These are phyloP conservation scores for Takashimella koratensis DNA, from an alignment of 1,284 basidiomycete species.

Conservation along the genomic window DNA sequence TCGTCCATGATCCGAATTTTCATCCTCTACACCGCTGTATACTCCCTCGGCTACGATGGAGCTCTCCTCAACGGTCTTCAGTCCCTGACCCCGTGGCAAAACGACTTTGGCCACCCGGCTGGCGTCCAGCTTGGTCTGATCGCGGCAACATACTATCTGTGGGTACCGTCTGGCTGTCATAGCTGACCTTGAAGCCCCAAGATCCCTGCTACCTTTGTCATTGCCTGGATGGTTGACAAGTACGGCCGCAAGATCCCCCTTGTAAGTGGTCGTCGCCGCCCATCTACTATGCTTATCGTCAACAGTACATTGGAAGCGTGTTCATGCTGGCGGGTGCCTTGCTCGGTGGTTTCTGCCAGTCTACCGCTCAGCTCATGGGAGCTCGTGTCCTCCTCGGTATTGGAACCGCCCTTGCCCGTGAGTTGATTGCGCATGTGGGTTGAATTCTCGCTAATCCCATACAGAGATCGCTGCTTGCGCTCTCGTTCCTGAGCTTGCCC, in stretches of 20 bases:
- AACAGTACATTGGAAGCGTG: slow-evolving; percentile 17
- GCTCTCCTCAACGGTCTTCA: slow-evolving; percentile 30
- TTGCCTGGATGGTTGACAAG: slow-evolving; percentile 16
- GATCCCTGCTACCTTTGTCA: slow-evolving; percentile 14
- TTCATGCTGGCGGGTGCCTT: slow-evolving; percentile 28
- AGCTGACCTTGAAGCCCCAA: slow-evolving; percentile 7
- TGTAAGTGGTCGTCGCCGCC: slow-evolving; percentile 7
- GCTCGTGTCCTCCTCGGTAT: slow-evolving; percentile 23
- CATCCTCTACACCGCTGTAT: slow-evolving; percentile 18
- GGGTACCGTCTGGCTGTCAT: background rate
- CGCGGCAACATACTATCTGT: slow-evolving; percentile 17
- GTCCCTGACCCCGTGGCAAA: slow-evolving; percentile 23
- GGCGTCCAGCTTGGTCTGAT: slow-evolving; percentile 13
- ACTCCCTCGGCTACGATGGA: slow-evolving; percentile 25
- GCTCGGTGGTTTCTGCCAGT: slow-evolving; percentile 17
- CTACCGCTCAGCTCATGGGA: slow-evolving; percentile 16
- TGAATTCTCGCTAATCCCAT: background rate
- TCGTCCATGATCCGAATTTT: slow-evolving; percentile 10
- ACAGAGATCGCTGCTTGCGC: slow-evolving; percentile 19
- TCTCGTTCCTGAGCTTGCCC: slow-evolving; percentile 22
- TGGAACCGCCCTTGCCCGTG: slow-evolving; percentile 21
- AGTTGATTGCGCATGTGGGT: slow-evolving; percentile 2
- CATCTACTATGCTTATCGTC: background rate
- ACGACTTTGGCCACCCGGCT: slow-evolving; percentile 11
- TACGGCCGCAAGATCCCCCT: slow-evolving; percentile 23